Base-by-base conservation (phyloP, 1,139 yeast species). In the Lodderomyces metapsilosis region DNA sequence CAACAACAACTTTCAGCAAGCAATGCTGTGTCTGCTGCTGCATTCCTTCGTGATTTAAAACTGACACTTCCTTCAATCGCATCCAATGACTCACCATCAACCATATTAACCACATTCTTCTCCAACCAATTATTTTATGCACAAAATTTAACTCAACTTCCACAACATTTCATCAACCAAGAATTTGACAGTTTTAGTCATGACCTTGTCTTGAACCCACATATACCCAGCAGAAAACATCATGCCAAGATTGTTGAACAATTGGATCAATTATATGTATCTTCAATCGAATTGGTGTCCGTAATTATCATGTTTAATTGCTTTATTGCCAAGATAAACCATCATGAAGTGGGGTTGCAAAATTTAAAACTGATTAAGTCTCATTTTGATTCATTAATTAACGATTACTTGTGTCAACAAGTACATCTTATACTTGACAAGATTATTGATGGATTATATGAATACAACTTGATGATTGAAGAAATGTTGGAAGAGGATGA, bases 71-170 rank as follows among this genome's bases (percentile, higher is more conserved):
- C 46, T 5, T 37, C 36, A n/a, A 34, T 27, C 10, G 18, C 36
- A 18, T 10, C 44, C 12, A 36, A 12, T 22, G 34, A 33, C 10
- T 18, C 37, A 16, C 31, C 40, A 24, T 21, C 40, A 35, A 34
- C n/a, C 15, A 40, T 44, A 15, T 38, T 42, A 27, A 24, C 42
- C 12, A 40, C 40, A 12, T 49, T 36, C 41, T 51, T 56, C 30
- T 45, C 49, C 22, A 52, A 54, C 33, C 57, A 58, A 39, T 10
- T 51, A 9, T 58, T 54, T 40, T 50, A 54, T 41, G 52, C 59
- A 9, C 40, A 50, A 9, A 56, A 54, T 38, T 46, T 58, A 25
- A 41, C 41, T 13, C 41, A 45, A 18, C 41, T 58, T 31, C 28
- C 49, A 6, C 47, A 48, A 18, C 46, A 43, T 38, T 49, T 50